Evolutionary conservation across 176 grass and related monocot genomes (phyloP), one percentile per base, ranked within the genome.

Genomic region (Puccinellia tenuiflora): DNA sequence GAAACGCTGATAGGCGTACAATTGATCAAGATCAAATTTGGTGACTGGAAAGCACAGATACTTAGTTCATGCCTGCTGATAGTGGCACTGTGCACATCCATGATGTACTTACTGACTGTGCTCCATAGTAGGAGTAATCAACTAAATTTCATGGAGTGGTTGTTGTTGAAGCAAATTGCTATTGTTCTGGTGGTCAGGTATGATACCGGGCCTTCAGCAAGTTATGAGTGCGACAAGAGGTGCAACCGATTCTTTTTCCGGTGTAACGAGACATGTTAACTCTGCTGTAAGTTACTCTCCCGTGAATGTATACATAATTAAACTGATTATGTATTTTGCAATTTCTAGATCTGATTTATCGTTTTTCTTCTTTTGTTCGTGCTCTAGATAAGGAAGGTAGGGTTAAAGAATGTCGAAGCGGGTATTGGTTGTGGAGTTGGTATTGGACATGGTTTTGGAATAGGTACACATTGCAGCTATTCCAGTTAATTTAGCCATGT

Each of bases 371-470:
- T 31, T 6, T 55, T 62, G 31, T 48, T 73, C 75, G 30, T 88
- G 47, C 22, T 81, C 68, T 77, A 99, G 96, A 50, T 99, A 79
- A 93, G 83, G 83, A 89, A 91, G 43, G 54, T 90, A 5, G 93
- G 93, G 52, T 74, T 96, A 78, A 95, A 83, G 73, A 93, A 96
- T 68, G 79, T 99, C 34, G 89, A 99, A 90, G 91, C 81, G 1
- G 96, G 96, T 34, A 85, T 99, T 87, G 96, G 96, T 35, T 99
- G 96, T 46, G 96, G 96, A 50, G 85, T 93, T 88, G 96, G 93
- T 76, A 70, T 99, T 56, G 93, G 96, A 60, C 91, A 99, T 82
- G 93, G 91, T 62, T 99, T 96, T 87, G 93, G 96, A 71, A 94
- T 96, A 87, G 93, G 96, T 99, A 93, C 39, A 61, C 61, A 3